Percentiles rank a stretch among this genome's conserved stretches.
phyloP scores from a whole-genome alignment of 257 asterid species.

The Thymus quinquecostatus region DNA sequence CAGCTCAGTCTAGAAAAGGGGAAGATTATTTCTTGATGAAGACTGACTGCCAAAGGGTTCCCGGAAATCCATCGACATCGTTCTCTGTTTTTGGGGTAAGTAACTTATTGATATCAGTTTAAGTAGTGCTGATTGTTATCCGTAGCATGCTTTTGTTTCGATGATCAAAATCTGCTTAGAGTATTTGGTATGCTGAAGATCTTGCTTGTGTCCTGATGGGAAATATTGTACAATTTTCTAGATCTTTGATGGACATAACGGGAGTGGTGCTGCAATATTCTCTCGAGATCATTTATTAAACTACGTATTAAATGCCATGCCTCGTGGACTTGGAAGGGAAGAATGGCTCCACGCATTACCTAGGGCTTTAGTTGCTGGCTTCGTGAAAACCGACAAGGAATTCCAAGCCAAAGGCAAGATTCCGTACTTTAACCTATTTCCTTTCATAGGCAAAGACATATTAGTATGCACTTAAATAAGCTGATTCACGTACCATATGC shows the following conservation, averaged over 20 bases:
- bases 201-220: neutral
- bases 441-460: neutral
- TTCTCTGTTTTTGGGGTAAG: slow-evolving; percentile 84
- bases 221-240: slow-evolving; percentile 28
- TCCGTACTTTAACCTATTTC: neutral
- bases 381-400: slow-evolving; percentile 88
- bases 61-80: slow-evolving; percentile 70
- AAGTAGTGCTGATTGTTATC: slow-evolving; percentile 14
- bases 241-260: slow-evolving; percentile 90
- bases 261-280: slow-evolving; percentile 73
- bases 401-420: slow-evolving; percentile 77
- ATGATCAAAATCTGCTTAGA: neutral
- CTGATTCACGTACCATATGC: slow-evolving; percentile 17
- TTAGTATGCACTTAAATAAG: neutral
- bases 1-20: slow-evolving; percentile 79
- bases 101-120: neutral
- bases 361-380: slow-evolving; percentile 88
- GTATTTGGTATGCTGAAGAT: neutral
- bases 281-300: slow-evolving; percentile 64
- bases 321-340: slow-evolving; percentile 67
- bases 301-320: slow-evolving; percentile 67
- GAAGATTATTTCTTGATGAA: slow-evolving; percentile 74
- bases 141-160: neutral
- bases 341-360: slow-evolving; percentile 93
- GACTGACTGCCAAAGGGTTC: slow-evolving; percentile 77